Base-by-base conservation (phyloP, 2,329 filamentous ascomycete species). In the Monosporascus sp. region DNA sequence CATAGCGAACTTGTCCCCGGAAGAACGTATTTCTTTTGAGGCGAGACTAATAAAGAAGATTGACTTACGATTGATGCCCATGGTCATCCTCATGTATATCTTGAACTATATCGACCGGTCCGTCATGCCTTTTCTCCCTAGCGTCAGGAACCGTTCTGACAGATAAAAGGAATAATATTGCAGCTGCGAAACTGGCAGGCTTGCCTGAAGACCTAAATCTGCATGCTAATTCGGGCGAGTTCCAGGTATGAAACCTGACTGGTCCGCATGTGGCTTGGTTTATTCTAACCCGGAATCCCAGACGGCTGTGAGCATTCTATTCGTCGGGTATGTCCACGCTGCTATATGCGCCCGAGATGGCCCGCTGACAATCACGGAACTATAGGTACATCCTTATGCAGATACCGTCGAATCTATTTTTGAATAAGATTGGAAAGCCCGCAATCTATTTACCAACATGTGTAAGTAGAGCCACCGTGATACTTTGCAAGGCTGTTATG, bases 71-170 rank as follows among this genome's bases (percentile, higher is more conserved):
- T 66, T 89, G 31, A 72, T 90, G 61, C 86, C 86, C 0, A 84
- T 85, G 70, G 74, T 88, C 43, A 80, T 88, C 50, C 60, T 88
- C 47, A 87, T 89, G 76, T 89, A 87, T 59, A 84, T 87, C 59
- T 72, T 88, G 72, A 88, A 87, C 62, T 87, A 86, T 63, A 70
- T 87, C 17, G 81, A 85, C 43, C 62, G 62, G 67, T 67, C 51
- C 51, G 59, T 44, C 14, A 24, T 41, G 20, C 20, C 15, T 49
- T 37, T 35, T 38, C 47, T 18, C 20, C 9, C 37, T 22, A 14
- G 7, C 15, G 22, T 60, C 3, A 18, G 25, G 15, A 11, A 17
- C 43, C 9, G 7, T 24, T 24, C 8, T 45, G 25, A 48, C 36
- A 65, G 60, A 61, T 27, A 61, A 61, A 14, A 72, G 77, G 43